Conservation (phyloP, 2,329 filamentous ascomycete species). For the Penicillium psychrosexuale region DNA sequence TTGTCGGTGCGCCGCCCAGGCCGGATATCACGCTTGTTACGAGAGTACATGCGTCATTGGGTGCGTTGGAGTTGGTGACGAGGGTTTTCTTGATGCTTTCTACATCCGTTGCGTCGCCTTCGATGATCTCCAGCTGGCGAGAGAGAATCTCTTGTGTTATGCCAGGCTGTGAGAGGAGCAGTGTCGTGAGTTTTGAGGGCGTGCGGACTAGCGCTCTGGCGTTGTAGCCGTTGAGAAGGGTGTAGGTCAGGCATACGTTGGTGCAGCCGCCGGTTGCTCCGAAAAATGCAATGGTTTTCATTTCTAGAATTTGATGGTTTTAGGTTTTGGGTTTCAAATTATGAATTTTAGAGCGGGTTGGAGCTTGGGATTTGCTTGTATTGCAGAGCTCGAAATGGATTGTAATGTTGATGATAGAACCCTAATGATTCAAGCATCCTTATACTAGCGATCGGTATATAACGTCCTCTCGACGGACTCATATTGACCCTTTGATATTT, state of each 20-base stretch:
- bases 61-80: slow-evolving; percentile 16
- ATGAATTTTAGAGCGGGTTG: not conserved
- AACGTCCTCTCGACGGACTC: too few species aligned
- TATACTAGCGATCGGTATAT: not conserved
- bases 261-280: slow-evolving; percentile 53
- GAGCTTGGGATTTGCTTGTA: not conserved
- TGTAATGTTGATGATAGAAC: not conserved
- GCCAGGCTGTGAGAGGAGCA: slow-evolving; percentile 40
- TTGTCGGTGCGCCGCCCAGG: slow-evolving; percentile 40
- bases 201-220: slow-evolving; percentile 50
- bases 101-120: slow-evolving; percentile 47
- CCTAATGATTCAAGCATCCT: not conserved
- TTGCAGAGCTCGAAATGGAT: not conserved
- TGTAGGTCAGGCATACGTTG: slow-evolving; percentile 42
- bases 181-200: slow-evolving; percentile 46
- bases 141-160: slow-evolving; percentile 37
- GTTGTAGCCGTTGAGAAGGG: slow-evolving; percentile 45
- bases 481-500: not conserved
- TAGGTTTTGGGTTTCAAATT: not conserved
- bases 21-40: slow-evolving; percentile 49
- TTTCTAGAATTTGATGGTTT: not conserved
- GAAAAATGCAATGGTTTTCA: slow-evolving; percentile 49
- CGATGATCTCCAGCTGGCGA: slow-evolving; percentile 46
- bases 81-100: slow-evolving; percentile 39
- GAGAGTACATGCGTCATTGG: slow-evolving; percentile 15